Conservation (phyloP, 805 yeast genomes). For the Isabelozyma pseudorhagii region DNA sequence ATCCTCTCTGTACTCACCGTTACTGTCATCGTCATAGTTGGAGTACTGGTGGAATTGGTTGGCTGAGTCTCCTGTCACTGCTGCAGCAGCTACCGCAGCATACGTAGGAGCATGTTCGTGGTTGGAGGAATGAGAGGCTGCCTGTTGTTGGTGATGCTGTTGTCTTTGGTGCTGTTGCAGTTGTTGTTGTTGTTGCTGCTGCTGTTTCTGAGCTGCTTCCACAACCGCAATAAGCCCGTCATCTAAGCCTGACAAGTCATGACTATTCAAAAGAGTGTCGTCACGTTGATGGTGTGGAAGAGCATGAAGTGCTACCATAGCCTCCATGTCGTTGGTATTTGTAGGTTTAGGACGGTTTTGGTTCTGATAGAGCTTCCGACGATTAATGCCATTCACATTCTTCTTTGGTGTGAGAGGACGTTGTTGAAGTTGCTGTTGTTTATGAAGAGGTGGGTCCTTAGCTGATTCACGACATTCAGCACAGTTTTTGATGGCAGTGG, state of each 20-base stretch:
- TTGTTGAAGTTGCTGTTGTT: slow-evolving; percentile 7
- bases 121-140: slow-evolving; percentile 8
- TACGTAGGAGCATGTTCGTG: slow-evolving; percentile 15
- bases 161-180: slow-evolving; percentile 14
- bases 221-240: slow-evolving; percentile 57
- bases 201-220: slow-evolving; percentile 50
- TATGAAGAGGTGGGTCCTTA: slow-evolving; percentile 9
- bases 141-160: slow-evolving; percentile 11
- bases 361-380: slow-evolving; percentile 15
- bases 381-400: slow-evolving; percentile 4
- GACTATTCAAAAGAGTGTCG: slow-evolving; percentile 28
- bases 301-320: slow-evolving; percentile 27
- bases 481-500: slow-evolving; percentile 74
- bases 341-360: slow-evolving; percentile 5
- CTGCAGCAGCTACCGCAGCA: slow-evolving; percentile 36
- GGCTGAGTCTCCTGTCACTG: slow-evolving; percentile 17
- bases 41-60: slow-evolving; percentile 15
- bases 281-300: slow-evolving; percentile 16
- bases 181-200: slow-evolving; percentile 20
- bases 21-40: slow-evolving; percentile 6
- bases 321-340: slow-evolving; percentile 27
- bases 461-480: slow-evolving; percentile 60
- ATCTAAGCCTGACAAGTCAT: slow-evolving; percentile 42
- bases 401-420: slow-evolving; percentile 16
- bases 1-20: slow-evolving; percentile 1